phyloP scores from a whole-genome alignment of 2,329 filamentous ascomycete species.

The Aspergillus transmontanensis region DNA sequence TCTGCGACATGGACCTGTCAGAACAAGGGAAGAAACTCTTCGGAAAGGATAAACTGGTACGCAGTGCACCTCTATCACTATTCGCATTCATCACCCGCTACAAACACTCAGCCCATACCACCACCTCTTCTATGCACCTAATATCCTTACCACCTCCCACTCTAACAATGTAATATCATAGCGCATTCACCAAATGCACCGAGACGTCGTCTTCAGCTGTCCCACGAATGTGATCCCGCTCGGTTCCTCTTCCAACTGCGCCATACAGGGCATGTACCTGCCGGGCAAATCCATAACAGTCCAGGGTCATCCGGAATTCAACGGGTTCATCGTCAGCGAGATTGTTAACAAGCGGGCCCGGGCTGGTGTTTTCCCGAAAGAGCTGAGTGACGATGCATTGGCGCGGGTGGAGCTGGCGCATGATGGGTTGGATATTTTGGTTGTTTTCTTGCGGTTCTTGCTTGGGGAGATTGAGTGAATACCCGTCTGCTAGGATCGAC shows the following conservation, averaged over 20 bases:
- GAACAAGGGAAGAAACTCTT: conserved; percentile 72
- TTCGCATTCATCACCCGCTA: not conserved
- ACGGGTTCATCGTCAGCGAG: conserved; percentile 68
- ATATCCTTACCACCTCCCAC: not conserved
- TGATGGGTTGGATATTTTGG: conserved; percentile 75
- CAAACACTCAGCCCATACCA: no score
- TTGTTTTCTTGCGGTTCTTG: conserved; percentile 76
- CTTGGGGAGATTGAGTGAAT: conserved; percentile 47
- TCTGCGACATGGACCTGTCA: conserved; percentile 69
- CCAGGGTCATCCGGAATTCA: conserved; percentile 88
- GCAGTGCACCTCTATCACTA: conserved; percentile 21
- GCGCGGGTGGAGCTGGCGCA: conserved; percentile 67
- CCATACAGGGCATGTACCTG: conserved; percentile 78
- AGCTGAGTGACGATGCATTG: conserved; percentile 69
- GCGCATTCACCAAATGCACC: conserved; percentile 79
- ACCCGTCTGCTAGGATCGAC: not conserved
- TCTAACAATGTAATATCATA: conserved; percentile 12
- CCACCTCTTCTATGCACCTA: not conserved
- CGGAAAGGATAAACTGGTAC: conserved; percentile 63
- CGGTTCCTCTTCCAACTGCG: conserved; percentile 67
- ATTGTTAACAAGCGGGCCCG: conserved; percentile 66
- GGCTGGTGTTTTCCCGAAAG: conserved; percentile 69
- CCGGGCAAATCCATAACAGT: conserved; percentile 70
- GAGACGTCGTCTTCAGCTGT: conserved; percentile 69
- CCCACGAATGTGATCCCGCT: conserved; percentile 65